Conservation (phyloP, 2,329 filamentous ascomycete genomes). For the Pseudogymnoascus sp. region DNA sequence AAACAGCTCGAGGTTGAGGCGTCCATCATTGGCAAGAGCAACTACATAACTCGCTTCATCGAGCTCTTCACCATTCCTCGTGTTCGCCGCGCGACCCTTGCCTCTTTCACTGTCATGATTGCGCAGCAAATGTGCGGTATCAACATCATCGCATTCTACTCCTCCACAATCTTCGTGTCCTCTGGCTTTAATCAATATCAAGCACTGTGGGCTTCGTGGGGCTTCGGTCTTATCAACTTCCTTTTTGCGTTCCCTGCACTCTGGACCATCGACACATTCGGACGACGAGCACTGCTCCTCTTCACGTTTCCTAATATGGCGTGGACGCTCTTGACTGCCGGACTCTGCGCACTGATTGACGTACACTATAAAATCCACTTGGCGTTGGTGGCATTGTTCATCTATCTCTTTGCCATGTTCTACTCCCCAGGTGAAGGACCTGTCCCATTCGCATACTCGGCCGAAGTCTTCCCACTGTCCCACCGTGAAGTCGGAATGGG, state of each 20-base stretch:
- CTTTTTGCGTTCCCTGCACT: slow-evolving; percentile 54
- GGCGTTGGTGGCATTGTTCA: slow-evolving; percentile 34
- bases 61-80: slow-evolving; percentile 62
- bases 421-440: slow-evolving; percentile 55
- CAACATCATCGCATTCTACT: slow-evolving; percentile 52
- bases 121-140: slow-evolving; percentile 36
- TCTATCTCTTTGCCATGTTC: slow-evolving; percentile 42
- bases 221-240: slow-evolving; percentile 57
- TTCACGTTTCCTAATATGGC: slow-evolving; percentile 59
- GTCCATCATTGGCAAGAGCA: slow-evolving; percentile 36
- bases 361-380: slow-evolving; percentile 26
- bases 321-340: slow-evolving; percentile 41
- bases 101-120: slow-evolving; percentile 69
- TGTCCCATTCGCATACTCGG: slow-evolving; percentile 55
- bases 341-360: slow-evolving; percentile 41
- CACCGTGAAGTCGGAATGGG: slow-evolving; percentile 64
- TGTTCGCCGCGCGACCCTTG: slow-evolving; percentile 61
- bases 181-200: slow-evolving; percentile 42
- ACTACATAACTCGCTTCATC: slow-evolving; percentile 52
- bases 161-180: slow-evolving; percentile 50
- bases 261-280: slow-evolving; percentile 61
- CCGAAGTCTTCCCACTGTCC: slow-evolving; percentile 58
- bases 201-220: slow-evolving; percentile 52
- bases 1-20: slow-evolving; percentile 41
- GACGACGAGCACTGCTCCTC: slow-evolving; percentile 54